Evolutionary conservation across 208 protist species (phyloP).

Genomic region (Acanthamoeba triangularis): DNA sequence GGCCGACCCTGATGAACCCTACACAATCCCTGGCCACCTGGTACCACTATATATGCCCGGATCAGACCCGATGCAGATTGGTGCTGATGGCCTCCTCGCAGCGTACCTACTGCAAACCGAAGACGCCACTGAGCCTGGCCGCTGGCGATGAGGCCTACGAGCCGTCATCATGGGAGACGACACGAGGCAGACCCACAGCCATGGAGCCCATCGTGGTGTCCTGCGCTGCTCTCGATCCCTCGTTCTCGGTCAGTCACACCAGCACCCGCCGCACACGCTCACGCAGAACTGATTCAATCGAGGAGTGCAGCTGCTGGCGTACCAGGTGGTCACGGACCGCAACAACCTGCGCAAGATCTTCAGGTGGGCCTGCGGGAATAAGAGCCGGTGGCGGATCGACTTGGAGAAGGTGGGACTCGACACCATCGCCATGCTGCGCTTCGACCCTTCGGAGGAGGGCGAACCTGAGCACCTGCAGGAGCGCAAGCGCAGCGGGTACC

Average conservation of each 20-base stretch:
- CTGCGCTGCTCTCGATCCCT: background rate
- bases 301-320: background rate
- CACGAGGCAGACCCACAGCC: background rate
- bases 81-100: background rate
- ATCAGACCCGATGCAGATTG: no score
- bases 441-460: background rate
- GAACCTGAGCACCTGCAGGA: background rate
- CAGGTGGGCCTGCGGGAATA: background rate
- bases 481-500: background rate
- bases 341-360: conserved; percentile 23
- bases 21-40: background rate
- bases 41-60: background rate
- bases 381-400: background rate
- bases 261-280: no score
- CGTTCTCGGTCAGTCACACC: background rate
- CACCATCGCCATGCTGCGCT: background rate
- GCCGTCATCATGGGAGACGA: background rate
- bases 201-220: background rate
- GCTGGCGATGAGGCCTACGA: no score
- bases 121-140: background rate
- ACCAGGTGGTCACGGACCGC: background rate
- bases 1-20: background rate
- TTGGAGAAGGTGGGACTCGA: background rate
- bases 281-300: background rate
- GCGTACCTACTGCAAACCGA: background rate